A percentile compares a stretch with the other conserved stretches of the same genome.
phyloP scores from a whole-genome alignment of 345 rosid species.

The Combretum micranthum region DNA sequence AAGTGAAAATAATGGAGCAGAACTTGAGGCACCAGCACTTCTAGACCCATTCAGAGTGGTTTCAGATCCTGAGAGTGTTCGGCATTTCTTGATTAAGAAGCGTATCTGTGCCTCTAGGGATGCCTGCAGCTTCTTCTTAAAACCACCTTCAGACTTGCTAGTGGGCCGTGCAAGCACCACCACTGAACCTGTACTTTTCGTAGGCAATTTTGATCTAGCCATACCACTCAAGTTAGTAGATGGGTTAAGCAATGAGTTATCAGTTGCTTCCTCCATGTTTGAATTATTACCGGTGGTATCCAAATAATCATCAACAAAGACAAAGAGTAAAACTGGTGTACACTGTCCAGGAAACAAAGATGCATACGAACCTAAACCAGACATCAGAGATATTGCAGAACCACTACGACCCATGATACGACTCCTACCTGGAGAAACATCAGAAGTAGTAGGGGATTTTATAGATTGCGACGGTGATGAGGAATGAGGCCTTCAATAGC shows the following conservation, averaged over 20 bases:
- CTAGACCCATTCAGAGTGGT: conserved; percentile 47
- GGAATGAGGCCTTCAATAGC: conserved; percentile 45
- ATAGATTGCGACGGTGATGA: conserved; percentile 31
- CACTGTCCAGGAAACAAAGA: conserved; percentile 77
- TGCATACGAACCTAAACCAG: conserved; percentile 64
- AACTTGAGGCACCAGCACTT: conserved; percentile 48
- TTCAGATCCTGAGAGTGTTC: conserved; percentile 56
- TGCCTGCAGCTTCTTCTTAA: conserved; percentile 66
- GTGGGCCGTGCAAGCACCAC: conserved; percentile 76
- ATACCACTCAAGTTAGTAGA: conserved; percentile 35
- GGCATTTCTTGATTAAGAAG: conserved; percentile 70
- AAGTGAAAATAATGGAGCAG: conserved; percentile 65
- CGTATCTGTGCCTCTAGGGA: conserved; percentile 76
- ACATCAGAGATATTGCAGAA: conserved; percentile 56
- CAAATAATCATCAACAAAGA: conserved; percentile 60
- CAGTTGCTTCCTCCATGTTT: conserved; percentile 42
- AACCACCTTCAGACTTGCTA: conserved; percentile 62
- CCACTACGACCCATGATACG: conserved; percentile 38
- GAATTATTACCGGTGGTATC: conserved; percentile 31
- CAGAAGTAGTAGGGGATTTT: conserved; percentile 14
- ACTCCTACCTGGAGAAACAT: conserved; percentile 45
- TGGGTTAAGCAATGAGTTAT: conserved; percentile 28
- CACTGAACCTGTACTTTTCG: conserved; percentile 62
- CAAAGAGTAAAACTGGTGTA: conserved; percentile 66
- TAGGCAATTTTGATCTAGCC: conserved; percentile 42